Conservation (phyloP, 805 yeast species). For the Maudiozyma serrabonitensis region DNA sequence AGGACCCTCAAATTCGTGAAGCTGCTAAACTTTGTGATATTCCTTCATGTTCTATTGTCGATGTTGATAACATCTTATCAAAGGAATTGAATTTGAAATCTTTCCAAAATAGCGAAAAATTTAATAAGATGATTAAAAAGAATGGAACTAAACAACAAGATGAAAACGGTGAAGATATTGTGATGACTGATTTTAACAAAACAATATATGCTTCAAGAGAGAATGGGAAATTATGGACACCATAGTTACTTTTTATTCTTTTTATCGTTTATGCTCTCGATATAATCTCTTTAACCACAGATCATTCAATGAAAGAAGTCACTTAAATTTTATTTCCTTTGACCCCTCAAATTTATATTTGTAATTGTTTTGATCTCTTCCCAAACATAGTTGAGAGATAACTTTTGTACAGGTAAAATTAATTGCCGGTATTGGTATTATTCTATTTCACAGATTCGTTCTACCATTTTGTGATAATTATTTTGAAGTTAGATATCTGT, state of each 20-base stretch:
- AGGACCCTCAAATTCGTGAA: constrained; percentile 49
- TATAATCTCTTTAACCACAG: no score
- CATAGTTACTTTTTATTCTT: constrained; percentile 19
- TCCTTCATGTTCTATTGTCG: constrained; percentile 33
- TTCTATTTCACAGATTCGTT: no score
- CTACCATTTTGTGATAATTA: no score
- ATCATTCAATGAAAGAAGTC: no score
- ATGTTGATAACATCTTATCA: constrained; percentile 21
- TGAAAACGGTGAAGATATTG: constrained; percentile 26
- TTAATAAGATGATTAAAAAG: constrained; percentile 16
- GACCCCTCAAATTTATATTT: no score
- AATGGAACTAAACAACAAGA: constrained; percentile 15
- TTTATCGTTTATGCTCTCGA: no score
- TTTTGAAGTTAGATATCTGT: no score
- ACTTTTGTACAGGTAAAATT: no score
- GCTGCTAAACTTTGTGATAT: constrained; percentile 44
- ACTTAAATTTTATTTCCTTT: no score
- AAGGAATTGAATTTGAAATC: constrained; percentile 18
- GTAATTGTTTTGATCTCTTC: no score
- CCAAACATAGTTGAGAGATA: no score
- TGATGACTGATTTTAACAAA: constrained; percentile 36
- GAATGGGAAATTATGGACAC: constrained; percentile 50
- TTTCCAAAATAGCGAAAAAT: constrained; percentile 16
- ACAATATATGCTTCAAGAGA: constrained; percentile 55
- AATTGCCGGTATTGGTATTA: no score